phyloP scores from a whole-genome alignment of 192 early-diverging fungal species.

The Backusella macrospora region DNA sequence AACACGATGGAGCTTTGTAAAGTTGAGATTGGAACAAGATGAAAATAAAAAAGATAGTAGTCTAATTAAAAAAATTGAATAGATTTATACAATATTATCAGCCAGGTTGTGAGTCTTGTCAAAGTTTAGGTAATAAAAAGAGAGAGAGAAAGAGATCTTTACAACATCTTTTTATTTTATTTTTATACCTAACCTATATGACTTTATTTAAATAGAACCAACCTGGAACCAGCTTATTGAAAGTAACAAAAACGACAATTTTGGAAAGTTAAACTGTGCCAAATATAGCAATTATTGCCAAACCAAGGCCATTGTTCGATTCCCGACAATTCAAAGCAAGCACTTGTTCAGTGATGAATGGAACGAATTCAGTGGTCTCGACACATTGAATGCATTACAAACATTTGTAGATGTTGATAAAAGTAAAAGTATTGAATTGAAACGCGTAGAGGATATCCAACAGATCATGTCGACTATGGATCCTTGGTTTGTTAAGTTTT shows the following conservation, averaged over 20 bases:
- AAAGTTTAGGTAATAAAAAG: background rate
- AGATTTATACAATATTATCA: conserved; percentile 16
- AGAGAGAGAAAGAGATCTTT: background rate
- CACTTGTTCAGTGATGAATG: background rate
- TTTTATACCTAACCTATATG: background rate
- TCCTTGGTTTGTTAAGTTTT: conserved; percentile 85
- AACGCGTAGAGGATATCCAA: conserved; percentile 1
- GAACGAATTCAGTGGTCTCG: conserved; percentile 1
- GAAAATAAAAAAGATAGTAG: background rate
- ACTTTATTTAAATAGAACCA: background rate
- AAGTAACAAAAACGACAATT: background rate
- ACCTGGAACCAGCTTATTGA: conserved; percentile 7
- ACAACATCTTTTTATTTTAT: background rate
- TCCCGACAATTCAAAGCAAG: conserved; percentile 13
- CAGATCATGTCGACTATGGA: conserved; percentile 1
- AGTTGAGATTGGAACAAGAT: background rate
- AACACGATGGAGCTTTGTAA: conserved; percentile 17
- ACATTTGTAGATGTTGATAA: background rate
- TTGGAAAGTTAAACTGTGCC: conserved; percentile 18
- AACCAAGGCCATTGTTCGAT: background rate
- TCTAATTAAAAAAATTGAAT: background rate
- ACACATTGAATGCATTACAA: background rate
- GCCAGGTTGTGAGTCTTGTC: background rate
- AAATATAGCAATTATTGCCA: background rate
- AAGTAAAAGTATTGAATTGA: conserved; percentile 1